Percentiles rank a stretch among this genome's conserved stretches.
Conservation (phyloP, 495 filamentous ascomycete species). For the Glutinoglossum americanum region DNA sequence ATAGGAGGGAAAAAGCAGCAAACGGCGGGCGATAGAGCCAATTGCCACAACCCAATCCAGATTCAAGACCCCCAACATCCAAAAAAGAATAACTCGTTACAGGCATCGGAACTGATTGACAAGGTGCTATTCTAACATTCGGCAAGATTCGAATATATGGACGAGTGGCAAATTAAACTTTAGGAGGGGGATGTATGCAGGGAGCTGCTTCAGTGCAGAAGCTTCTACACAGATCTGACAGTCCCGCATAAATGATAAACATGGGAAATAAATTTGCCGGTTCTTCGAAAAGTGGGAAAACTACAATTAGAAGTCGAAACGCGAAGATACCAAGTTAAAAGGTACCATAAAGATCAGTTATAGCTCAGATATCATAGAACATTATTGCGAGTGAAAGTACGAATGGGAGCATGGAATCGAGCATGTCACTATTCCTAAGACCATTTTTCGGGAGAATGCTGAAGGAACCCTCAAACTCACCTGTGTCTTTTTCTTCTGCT, state of each 20-base stretch:
- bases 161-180: not conserved
- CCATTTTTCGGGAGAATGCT: not conserved
- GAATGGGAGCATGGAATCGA: not conserved
- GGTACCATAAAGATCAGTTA: not conserved
- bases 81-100: too few species aligned
- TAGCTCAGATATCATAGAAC: not conserved
- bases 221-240: not conserved
- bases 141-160: not conserved
- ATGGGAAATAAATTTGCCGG: not conserved
- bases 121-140: too few species aligned
- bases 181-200: not conserved
- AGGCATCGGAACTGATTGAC: too few species aligned
- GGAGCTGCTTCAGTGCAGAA: not conserved
- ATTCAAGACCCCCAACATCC: not conserved
- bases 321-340: not conserved
- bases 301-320: not conserved
- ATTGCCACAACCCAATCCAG: not conserved
- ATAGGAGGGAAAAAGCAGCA: not conserved
- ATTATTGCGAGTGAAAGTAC: not conserved
- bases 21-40: not conserved
- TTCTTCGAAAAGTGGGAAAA: not conserved
- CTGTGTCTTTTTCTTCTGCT: conserved; percentile 42
- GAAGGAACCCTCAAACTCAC: conserved; percentile 25
- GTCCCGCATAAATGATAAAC: not conserved
- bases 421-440: not conserved